These are phyloP conservation scores for Umbilicaria muhlenbergii DNA, from an alignment of 495 filamentous ascomycete species.

Conservation along the genomic window DNA sequence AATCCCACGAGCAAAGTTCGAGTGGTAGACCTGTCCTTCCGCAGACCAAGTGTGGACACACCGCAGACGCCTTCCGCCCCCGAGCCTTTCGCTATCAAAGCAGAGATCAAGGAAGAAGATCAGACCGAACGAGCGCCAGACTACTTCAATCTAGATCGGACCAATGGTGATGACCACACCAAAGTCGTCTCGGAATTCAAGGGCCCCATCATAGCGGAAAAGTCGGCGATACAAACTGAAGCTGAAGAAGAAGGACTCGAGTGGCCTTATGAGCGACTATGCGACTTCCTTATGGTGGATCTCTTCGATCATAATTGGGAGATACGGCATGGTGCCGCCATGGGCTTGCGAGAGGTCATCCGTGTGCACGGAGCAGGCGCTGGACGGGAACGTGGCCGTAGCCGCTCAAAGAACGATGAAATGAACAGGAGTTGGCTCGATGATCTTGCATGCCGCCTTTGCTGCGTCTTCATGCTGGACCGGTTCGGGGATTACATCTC, in stretches of 20 bases:
- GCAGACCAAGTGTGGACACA: conserved; percentile 49
- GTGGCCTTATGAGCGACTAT: conserved; percentile 90
- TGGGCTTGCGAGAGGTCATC: conserved; percentile 84
- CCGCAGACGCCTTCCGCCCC: conserved; percentile 42
- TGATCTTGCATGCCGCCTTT: conserved; percentile 80
- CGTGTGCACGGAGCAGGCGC: conserved; percentile 84
- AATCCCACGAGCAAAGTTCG: conserved; percentile 76
- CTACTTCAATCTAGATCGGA: conserved; percentile 74
- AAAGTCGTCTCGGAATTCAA: conserved; percentile 96
- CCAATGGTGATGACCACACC: conserved; percentile 64
- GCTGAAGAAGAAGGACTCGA: conserved; percentile 62
- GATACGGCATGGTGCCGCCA: conserved; percentile 89
- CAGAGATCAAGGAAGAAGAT: conserved; percentile 39
- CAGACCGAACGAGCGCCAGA: conserved; percentile 39
- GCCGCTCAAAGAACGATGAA: conserved; percentile 54
- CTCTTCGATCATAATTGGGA: conserved; percentile 93
- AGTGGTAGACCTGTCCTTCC: conserved; percentile 69
- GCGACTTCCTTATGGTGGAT: conserved; percentile 83
- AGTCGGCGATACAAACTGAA: conserved; percentile 44
- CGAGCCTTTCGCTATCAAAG: conserved; percentile 56
- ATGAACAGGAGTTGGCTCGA: conserved; percentile 78
- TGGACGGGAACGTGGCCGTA: conserved; percentile 59
- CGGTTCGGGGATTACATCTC: conserved; percentile 96
- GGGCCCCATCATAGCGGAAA: conserved; percentile 49
- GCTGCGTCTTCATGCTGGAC: conserved; percentile 93